Evolutionary conservation across 169 alveolate species (phyloP), one percentile per base, ranked within the genome.

Genomic region (Babesia ovata): DNA sequence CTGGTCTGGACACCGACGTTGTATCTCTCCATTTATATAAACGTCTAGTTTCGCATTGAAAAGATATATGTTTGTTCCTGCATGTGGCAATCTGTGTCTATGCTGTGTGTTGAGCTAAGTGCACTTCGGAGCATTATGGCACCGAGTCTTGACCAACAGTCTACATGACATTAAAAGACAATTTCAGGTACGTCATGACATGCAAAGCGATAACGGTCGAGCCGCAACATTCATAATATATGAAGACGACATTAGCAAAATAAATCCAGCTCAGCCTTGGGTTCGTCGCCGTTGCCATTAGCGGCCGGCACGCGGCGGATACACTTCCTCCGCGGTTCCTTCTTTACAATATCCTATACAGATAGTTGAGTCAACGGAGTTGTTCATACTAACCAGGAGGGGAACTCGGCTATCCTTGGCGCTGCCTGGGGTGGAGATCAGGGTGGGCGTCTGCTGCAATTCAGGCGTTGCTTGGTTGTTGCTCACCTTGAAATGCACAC

Each of bases 241-340:
- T 50, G 58, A 2, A 13, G 3, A 9, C 2, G 14, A 56, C 54
- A 21, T 63, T 24, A 67, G 65, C 76, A 67, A 53, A 67, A 67
- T 19, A 67, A 44, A 26, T 67, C 76, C 63, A 67, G 24, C 44
- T 67, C 76, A 28, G 52, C 76, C 42, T 61, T 61, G 24, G 70
- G 70, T 36, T 21, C 53, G 29, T 44, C 60, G 13, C 63, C 76
- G n/a, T 67, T 33, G 14, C 33, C 39, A 17, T 49, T 67, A 8
- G 65, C 9, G 21, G 58, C 17, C 9, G 76, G 48, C 12, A 14
- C 33, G 4, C 76, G 50, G 17, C 66, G 49, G 21, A 67, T 67
- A 36, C 76, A 67, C 53, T 67, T 67, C 33, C 76, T 48, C 50
- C 76, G 16, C 21, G 65, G 48, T 42, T 52, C 76, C 76, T 67